Percentiles rank a stretch among this genome's conserved stretches.
Conservation (phyloP, 208 protist genomes). For the Trypanosoma theileri region DNA sequence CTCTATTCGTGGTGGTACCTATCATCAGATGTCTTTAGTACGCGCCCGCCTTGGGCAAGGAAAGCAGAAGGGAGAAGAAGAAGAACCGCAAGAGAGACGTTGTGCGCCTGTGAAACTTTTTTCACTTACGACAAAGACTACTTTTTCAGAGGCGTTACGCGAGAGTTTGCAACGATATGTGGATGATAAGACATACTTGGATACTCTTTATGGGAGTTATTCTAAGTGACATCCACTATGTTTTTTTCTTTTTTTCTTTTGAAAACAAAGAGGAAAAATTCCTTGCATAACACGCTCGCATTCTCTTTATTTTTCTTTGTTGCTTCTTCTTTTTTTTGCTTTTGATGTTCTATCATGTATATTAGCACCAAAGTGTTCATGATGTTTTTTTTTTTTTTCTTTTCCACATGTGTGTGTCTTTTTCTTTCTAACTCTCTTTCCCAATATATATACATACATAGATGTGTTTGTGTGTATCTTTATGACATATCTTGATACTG, state of each 20-base stretch:
- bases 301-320: too few species aligned
- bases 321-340: too few species aligned
- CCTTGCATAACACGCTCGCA: too few species aligned
- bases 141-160: constrained; percentile 51
- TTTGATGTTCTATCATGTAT: too few species aligned
- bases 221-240: constrained; percentile 10
- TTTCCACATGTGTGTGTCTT: too few species aligned
- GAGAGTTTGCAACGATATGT: constrained; percentile 73
- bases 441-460: too few species aligned
- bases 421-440: too few species aligned
- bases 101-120: constrained; percentile 82
- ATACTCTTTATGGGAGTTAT: constrained; percentile 24
- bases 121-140: constrained; percentile 68
- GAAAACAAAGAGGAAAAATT: neutral
- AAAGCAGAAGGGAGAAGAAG: constrained; percentile 4
- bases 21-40: constrained; percentile 47
- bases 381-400: too few species aligned
- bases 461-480: too few species aligned
- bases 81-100: constrained; percentile 6
- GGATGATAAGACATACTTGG: constrained; percentile 60
- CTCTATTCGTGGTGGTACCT: constrained; percentile 67
- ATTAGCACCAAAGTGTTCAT: too few species aligned
- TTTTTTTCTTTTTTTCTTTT: too few species aligned
- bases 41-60: neutral
- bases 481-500: too few species aligned